Conservation (phyloP, 176 grass and related monocot species). For the Tillandsia fasciculata region DNA sequence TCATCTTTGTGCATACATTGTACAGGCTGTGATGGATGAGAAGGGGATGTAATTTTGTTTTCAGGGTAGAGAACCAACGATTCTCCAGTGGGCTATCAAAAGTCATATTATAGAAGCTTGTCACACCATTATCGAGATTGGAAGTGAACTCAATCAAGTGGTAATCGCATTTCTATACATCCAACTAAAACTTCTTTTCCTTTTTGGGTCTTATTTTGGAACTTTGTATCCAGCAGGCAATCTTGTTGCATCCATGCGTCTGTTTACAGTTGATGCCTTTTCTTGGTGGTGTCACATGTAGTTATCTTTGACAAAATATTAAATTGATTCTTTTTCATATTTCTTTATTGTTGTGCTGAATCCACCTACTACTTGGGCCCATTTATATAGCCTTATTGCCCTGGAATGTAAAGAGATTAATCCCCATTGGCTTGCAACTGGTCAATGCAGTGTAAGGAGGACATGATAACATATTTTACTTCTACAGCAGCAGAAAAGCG, state of each 20-base stretch:
- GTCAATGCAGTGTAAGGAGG: too few species aligned
- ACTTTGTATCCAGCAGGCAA: neutral
- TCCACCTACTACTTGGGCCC: too few species aligned
- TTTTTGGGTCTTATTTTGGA: neutral
- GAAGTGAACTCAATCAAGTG: slow-evolving; percentile 17
- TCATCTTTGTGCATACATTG: neutral
- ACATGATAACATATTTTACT: too few species aligned
- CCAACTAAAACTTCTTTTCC: neutral
- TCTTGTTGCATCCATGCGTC: neutral
- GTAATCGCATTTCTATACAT: neutral
- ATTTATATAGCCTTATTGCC: too few species aligned
- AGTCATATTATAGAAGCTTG: slow-evolving; percentile 10
- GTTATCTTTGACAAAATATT: neutral
- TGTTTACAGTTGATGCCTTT: neutral
- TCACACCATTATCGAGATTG: slow-evolving; percentile 1
- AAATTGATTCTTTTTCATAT: too few species aligned
- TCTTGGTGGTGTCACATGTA: neutral
- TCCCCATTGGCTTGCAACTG: too few species aligned
- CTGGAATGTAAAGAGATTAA: too few species aligned
- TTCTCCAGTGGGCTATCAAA: slow-evolving; percentile 10
- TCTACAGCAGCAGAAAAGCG: too few species aligned
- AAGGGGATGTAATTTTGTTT: slow-evolving; percentile 3
- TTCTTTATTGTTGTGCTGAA: too few species aligned
- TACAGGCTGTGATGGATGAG: neutral
- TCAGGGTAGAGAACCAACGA: slow-evolving; percentile 11